Conservation (phyloP, 2,329 filamentous ascomycete species). For the Aspergillus alliaceus region DNA sequence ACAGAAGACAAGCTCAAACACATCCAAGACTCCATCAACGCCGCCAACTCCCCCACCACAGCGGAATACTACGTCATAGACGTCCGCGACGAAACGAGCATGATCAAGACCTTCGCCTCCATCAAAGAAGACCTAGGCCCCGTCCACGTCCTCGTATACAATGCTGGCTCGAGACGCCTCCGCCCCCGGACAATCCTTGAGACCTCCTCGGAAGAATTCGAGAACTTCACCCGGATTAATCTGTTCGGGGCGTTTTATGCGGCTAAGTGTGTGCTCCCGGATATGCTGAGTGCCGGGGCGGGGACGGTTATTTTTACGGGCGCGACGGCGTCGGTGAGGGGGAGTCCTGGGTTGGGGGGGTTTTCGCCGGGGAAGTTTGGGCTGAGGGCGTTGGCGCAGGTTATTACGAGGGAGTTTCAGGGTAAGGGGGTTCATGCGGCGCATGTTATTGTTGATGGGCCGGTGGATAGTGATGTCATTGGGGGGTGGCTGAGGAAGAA, state of each 20-base stretch:
- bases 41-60: background rate
- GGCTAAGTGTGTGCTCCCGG: conserved; percentile 12
- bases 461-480: conserved; percentile 17
- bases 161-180: conserved; percentile 16
- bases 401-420: conserved; percentile 18
- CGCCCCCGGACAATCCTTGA: conserved; percentile 14
- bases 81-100: conserved; percentile 8
- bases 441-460: conserved; percentile 18
- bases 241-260: conserved; percentile 16
- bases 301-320: conserved; percentile 17
- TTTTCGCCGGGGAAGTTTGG: conserved; percentile 20
- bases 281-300: conserved; percentile 9
- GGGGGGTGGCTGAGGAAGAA: conserved; percentile 7
- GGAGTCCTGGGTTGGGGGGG: conserved; percentile 12
- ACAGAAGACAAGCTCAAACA: conserved; percentile 9
- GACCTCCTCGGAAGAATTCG: conserved; percentile 13
- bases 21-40: conserved; percentile 14
- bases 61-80: conserved; percentile 15
- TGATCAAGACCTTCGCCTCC: conserved; percentile 6
- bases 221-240: conserved; percentile 15
- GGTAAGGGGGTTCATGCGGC: conserved; percentile 12
- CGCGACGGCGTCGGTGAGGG: conserved; percentile 14
- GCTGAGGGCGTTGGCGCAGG: conserved; percentile 13
- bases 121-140: conserved; percentile 15
- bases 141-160: conserved; percentile 15